Conservation (phyloP, 768 basidiomycete species). For the Tricholoma hemisulphureum region DNA sequence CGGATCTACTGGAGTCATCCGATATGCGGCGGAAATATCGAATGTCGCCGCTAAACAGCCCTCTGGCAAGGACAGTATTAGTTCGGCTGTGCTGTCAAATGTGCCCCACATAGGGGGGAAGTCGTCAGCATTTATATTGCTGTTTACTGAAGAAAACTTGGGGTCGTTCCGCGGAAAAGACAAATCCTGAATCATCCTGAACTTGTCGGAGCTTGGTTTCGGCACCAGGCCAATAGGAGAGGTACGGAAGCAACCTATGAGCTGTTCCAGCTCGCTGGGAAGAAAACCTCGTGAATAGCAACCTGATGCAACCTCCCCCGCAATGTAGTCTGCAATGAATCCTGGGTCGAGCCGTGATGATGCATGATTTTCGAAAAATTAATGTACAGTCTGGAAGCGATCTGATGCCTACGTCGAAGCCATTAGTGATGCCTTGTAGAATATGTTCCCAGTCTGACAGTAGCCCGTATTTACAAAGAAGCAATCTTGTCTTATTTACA, state of each 20-base stretch:
- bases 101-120: slow-evolving; percentile 39
- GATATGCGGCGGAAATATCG: neutral
- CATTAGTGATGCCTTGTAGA: neutral
- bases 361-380: too few relatives aligned
- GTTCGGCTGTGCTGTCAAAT: slow-evolving; percentile 21
- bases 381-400: neutral
- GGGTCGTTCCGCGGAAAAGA: slow-evolving; percentile 30
- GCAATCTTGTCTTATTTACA: neutral
- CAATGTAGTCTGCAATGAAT: neutral
- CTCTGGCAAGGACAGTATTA: slow-evolving; percentile 31
- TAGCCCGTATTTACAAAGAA: neutral
- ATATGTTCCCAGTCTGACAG: neutral
- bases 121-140: slow-evolving; percentile 22
- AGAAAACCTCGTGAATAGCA: too few relatives aligned
- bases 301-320: neutral
- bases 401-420: neutral
- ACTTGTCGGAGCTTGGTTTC: slow-evolving; percentile 27
- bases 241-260: slow-evolving; percentile 41
- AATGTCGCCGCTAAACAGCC: neutral
- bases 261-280: slow-evolving; percentile 20
- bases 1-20: neutral
- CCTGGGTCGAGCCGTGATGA: neutral
- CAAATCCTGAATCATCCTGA: slow-evolving; percentile 28
- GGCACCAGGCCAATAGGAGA: slow-evolving; percentile 41
- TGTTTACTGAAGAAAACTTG: slow-evolving; percentile 23